Evolutionary conservation across 805 yeast species (phyloP), one percentile per base, ranked within the genome.

Genomic region (Lachancea thermotolerans): DNA sequence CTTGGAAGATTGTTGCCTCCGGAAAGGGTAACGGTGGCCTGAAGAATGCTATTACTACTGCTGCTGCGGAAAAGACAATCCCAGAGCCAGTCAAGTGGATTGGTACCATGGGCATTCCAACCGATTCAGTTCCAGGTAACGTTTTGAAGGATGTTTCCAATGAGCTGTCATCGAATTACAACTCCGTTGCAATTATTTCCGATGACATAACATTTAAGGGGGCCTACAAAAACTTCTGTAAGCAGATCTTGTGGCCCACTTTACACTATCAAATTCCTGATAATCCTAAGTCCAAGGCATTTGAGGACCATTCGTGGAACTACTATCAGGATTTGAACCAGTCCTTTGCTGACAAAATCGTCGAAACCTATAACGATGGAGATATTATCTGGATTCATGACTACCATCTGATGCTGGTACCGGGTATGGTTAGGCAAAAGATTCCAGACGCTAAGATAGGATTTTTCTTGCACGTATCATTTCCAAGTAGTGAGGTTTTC

Each of bases 231-330:
- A 85, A 87, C 42, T 93, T 85, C 63, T 91, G 97, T 64, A 93
- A 93, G 65, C 95, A 90, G 58, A 86, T 93, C 34, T 69, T 93
- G 49, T 93, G 98, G 98, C 99, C 99, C 29, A 87, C 96, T 2
- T 74, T 93, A 51, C 86, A 80, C 44, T 93, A 93, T 61, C 96
- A 91, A 64, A 86, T 91, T 33, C 98, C 98, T 0, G 98, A 93
- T 64, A 82, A 90, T 59, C 95, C 96, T 42, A 86, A 85, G 54
- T 82, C 95, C 1, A 89, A 89, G 63, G 95, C 95, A 0, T 93
- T 91, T 65, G 96, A 91, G 64, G 96, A 87, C 53, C 95, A 89
- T 60, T 87, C 96, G 1, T 91, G 97, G 96, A 79, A 79, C 21
- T 82, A 83, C 58, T 91, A 91, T 64, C 79, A 78, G 52, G 66